Base-by-base conservation (phyloP, 139 green algal species). In the Pleodorina starrii region DNA sequence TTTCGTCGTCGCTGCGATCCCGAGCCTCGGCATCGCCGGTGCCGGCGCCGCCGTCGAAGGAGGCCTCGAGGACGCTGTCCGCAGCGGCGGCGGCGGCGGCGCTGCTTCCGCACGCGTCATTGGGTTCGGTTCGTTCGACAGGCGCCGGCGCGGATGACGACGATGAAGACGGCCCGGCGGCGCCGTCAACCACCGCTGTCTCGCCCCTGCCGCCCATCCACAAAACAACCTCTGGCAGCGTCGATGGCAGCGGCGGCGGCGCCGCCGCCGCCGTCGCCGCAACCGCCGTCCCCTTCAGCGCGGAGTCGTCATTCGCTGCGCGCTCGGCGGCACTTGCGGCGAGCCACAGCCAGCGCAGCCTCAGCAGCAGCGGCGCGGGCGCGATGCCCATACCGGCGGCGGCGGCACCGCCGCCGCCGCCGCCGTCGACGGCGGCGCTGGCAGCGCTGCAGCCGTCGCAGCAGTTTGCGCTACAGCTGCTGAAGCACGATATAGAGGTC, bases 391-490 rank as follows among this genome's bases (percentile, higher is more conserved):
- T 48, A n/a, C 74, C 48, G 21, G 17, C 77, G 19, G 35, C 77
- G 10, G 9, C 35, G 38, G 23, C 32, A 48, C 76, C 50, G 32
- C 21, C 68, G 29, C 44, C 44, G 66, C 43, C 43, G 44, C 3
- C 63, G 44, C 25, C 66, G 42, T 21, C 63, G 21, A 0, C 29
- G 21, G 23, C 5, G 17, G 38, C n/a, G 46, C 44, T 25, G 60
- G 25, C 25, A 2, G 82, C 76, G 36, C 75, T 93, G 81, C 80
- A 90, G 60, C 86, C 89, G 36, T 87, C 90, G 27, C 90, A 93
- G 43, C 63, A 81, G 50, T 93, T 93, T 80, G 90, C 90, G 10
- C 43, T 93, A 73, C 86, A 93, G 80, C 85, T 93, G 46, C 81
- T 93, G 11, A 51, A 71, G 21, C 90, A 91, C 48, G 90, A 93